A percentile compares a stretch with the other conserved stretches of the same genome.
Conservation (phyloP, 805 yeast genomes). For the Metschnikowia vanudenii region DNA sequence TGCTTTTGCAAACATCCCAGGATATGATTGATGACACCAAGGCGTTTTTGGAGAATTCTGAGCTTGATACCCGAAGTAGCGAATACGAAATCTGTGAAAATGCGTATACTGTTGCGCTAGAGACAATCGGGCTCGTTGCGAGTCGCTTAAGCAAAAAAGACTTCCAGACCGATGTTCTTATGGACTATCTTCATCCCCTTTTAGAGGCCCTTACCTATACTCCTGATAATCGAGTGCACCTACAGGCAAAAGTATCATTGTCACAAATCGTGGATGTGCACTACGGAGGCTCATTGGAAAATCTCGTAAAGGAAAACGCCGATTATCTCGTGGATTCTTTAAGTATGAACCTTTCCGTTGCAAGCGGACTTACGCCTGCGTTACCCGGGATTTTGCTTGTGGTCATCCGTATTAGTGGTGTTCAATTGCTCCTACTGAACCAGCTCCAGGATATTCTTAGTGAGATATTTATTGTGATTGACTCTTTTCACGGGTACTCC, state of each 20-base stretch:
- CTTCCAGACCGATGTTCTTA: conserved; percentile 51
- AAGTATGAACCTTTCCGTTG: conserved; percentile 66
- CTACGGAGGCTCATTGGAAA: conserved; percentile 50
- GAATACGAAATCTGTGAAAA: conserved; percentile 20
- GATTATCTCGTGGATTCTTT: conserved; percentile 81
- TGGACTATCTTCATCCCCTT: conserved; percentile 71
- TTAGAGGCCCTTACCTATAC: conserved; percentile 65
- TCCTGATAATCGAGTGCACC: conserved; percentile 44
- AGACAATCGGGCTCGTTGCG: conserved; percentile 40
- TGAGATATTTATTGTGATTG: conserved; percentile 73
- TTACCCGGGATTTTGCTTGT: conserved; percentile 69
- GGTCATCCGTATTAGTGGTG: conserved; percentile 69
- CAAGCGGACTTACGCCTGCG: conserved; percentile 67
- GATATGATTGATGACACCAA: conserved; percentile 39
- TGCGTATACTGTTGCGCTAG: conserved; percentile 42
- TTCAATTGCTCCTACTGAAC: conserved; percentile 49
- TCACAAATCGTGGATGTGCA: conserved; percentile 48
- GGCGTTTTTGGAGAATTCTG: neutral
- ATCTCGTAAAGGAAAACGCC: conserved; percentile 60
- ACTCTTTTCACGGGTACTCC: conserved; percentile 80
- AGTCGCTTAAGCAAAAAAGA: conserved; percentile 24
- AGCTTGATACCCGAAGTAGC: neutral
- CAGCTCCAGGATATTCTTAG: conserved; percentile 72
- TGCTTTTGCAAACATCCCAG: conserved; percentile 38
- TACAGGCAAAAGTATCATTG: conserved; percentile 56